Evolutionary conservation across 768 basidiomycete genomes (phyloP).

Genomic region (Boletus subcaerulescens): DNA sequence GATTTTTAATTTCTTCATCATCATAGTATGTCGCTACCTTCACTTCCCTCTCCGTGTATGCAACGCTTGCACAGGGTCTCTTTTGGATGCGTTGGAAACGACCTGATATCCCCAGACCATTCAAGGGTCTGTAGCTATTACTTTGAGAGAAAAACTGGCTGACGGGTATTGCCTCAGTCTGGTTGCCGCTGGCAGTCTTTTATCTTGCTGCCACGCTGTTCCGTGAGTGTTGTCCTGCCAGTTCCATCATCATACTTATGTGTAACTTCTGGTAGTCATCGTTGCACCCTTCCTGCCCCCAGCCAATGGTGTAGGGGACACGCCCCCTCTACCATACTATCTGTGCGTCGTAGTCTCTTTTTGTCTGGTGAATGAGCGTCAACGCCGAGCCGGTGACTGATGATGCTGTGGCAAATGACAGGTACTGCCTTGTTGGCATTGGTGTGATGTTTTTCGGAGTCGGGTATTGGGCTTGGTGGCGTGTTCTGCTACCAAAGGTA

Average conservation of each 20-base stretch:
- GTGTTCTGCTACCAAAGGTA: conserved; percentile 45
- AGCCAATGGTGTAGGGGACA: conserved; percentile 53
- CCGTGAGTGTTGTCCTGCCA: conserved; percentile 35
- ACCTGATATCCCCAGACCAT: conserved; percentile 47
- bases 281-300: conserved; percentile 55
- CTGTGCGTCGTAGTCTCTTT: conserved; percentile 27
- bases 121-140: conserved; percentile 40
- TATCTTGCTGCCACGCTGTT: conserved; percentile 51
- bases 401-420: conserved; percentile 11
- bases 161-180: conserved; percentile 34
- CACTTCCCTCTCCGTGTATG: conserved; percentile 17
- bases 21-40: conserved; percentile 37
- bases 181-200: conserved; percentile 54
- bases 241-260: background rate
- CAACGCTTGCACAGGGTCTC: conserved; percentile 38
- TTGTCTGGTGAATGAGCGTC: conserved; percentile 33
- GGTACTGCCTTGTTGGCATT: conserved; percentile 55
- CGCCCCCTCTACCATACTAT: conserved; percentile 59
- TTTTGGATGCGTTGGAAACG: conserved; percentile 55
- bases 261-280: conserved; percentile 37
- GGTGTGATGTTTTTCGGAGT: conserved; percentile 45
- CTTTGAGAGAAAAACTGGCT: background rate
- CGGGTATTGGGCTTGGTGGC: conserved; percentile 55
- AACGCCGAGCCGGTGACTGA: background rate
- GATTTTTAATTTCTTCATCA: conserved; percentile 54